These are phyloP conservation scores for Pythium folliculosum DNA, from an alignment of 352 stramenopile species.

Conservation along the genomic window DNA sequence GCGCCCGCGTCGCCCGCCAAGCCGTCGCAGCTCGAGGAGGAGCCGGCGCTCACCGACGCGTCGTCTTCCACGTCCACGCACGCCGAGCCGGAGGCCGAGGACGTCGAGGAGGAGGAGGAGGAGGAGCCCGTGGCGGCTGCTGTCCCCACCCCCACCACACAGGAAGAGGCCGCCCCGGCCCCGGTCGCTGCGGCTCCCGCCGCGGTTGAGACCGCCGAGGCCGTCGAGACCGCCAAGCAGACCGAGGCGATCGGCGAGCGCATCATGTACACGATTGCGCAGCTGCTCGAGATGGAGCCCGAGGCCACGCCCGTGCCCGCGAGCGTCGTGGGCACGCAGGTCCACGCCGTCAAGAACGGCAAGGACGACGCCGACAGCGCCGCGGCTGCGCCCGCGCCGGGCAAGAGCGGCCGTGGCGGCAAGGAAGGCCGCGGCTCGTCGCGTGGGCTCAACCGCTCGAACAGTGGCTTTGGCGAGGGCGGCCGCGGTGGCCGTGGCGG, in stretches of 20 bases:
- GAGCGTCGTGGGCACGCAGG: conserved; percentile 48
- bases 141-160: neutral
- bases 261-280: conserved; percentile 78
- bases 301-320: conserved; percentile 52
- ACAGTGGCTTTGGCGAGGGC: conserved; percentile 47
- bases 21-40: conserved; percentile 12
- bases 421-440: conserved; percentile 38
- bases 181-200: conserved; percentile 3
- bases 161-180: conserved; percentile 14
- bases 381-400: conserved; percentile 9
- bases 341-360: conserved; percentile 49
- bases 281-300: conserved; percentile 74
- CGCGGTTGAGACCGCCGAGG: conserved; percentile 12
- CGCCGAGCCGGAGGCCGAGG: conserved; percentile 40
- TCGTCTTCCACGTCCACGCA: conserved; percentile 33
- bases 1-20: conserved; percentile 17
- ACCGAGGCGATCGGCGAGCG: conserved; percentile 42
- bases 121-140: neutral
- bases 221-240: conserved; percentile 28
- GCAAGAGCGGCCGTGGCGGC: conserved; percentile 29
- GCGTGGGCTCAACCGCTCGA: conserved; percentile 44
- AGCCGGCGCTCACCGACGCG: conserved; percentile 27
- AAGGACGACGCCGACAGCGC: conserved; percentile 42
- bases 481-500: conserved; percentile 41
- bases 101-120: conserved; percentile 22